Evolutionary conservation across 1,284 basidiomycete genomes (phyloP).

Genomic region (Microbotryum scabiosae): DNA sequence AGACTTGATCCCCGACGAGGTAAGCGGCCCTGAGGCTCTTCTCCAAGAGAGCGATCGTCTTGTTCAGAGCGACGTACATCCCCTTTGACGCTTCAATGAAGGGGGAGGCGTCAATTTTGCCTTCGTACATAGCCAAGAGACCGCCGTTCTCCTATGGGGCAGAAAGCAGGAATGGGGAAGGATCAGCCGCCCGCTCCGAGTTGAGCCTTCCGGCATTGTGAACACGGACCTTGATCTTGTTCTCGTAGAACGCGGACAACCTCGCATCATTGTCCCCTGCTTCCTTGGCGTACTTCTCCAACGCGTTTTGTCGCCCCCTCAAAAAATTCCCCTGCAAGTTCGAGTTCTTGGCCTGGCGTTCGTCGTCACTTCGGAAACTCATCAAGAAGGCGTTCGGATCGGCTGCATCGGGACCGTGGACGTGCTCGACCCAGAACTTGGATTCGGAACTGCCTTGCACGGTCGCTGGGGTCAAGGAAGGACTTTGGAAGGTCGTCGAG

Average conservation of each 20-base stretch:
- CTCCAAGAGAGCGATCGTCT: constrained; percentile 18
- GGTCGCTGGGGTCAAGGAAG: constrained; percentile 30
- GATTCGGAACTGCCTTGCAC: constrained; percentile 19
- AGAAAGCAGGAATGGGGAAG: background rate
- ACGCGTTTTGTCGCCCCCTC: constrained; percentile 27
- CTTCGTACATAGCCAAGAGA: constrained; percentile 18
- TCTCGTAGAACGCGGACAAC: constrained; percentile 26
- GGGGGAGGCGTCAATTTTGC: constrained; percentile 11
- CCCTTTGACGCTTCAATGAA: constrained; percentile 1
- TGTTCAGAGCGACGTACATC: constrained; percentile 10
- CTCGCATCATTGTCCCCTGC: constrained; percentile 9
- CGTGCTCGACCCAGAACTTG: constrained; percentile 24
- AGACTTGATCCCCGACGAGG: constrained; percentile 27
- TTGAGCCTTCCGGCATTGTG: background rate
- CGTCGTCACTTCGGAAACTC: constrained; percentile 22
- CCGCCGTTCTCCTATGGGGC: constrained; percentile 20
- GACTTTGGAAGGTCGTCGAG: constrained; percentile 15
- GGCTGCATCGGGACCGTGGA: constrained; percentile 23
- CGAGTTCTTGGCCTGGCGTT: constrained; percentile 22
- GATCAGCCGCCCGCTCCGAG: background rate
- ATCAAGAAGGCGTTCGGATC: constrained; percentile 32
- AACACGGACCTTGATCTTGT: constrained; percentile 26
- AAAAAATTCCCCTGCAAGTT: constrained; percentile 29
- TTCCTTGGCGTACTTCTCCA: constrained; percentile 28
- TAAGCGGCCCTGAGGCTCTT: constrained; percentile 11